A percentile compares a stretch with the other conserved stretches of the same genome.
phyloP scores from a whole-genome alignment of 2,329 filamentous ascomycete genomes.

The Macrophomina phaseolina region DNA sequence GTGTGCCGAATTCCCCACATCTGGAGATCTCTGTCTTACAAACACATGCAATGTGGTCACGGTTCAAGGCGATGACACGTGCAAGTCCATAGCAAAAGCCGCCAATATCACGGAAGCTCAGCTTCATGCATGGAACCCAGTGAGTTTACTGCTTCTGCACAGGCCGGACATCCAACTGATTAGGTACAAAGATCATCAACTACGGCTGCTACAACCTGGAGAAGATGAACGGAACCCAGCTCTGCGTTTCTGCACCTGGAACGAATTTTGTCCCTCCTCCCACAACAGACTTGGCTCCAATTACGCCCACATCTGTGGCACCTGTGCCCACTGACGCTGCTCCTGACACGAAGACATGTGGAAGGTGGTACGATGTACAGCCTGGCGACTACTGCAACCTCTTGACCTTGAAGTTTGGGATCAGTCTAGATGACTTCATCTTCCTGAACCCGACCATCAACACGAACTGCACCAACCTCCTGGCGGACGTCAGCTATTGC shows the following conservation, averaged over 20 bases:
- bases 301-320: neutral
- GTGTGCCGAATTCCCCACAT: neutral
- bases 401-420: constrained; percentile 38
- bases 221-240: neutral
- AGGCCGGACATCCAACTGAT: neutral
- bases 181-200: neutral
- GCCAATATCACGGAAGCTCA: constrained; percentile 1
- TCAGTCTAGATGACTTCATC: constrained; percentile 42
- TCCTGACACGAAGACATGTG: constrained; percentile 36
- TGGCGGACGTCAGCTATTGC: constrained; percentile 41
- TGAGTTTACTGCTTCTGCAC: neutral
- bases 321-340: constrained; percentile 35
- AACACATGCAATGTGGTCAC: neutral
- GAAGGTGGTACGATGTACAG: constrained; percentile 38
- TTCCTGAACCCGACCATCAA: constrained; percentile 44
- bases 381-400: constrained; percentile 45
- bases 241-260: neutral
- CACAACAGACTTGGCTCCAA: neutral
- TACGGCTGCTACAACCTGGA: constrained; percentile 11
- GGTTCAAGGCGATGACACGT: neutral
- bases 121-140: neutral
- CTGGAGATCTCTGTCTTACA: neutral
- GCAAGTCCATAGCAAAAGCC: neutral
- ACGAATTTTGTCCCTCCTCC: neutral
- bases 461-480: constrained; percentile 44